These are phyloP conservation scores for Apophysomyces elegans DNA, from an alignment of 371 early-diverging fungal genomes.

Conservation along the genomic window DNA sequence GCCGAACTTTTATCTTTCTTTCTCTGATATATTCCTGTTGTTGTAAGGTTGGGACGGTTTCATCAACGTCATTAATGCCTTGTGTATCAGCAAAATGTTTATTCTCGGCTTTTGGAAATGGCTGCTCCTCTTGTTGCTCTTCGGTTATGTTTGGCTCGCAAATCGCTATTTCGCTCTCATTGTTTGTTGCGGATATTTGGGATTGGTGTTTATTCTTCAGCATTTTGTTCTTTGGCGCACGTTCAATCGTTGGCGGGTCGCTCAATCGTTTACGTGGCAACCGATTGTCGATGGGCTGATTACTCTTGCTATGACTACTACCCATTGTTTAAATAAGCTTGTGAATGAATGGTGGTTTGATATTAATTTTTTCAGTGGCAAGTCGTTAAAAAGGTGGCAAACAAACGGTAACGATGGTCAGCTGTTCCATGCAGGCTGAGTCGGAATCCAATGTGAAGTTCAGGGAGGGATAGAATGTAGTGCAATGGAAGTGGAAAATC, in stretches of 20 bases:
- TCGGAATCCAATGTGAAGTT: constrained; percentile 8
- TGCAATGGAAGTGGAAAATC: constrained; percentile 1
- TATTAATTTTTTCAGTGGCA: not conserved
- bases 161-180: not conserved
- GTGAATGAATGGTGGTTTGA: not conserved
- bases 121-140: not conserved
- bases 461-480: constrained; percentile 7
- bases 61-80: no score
- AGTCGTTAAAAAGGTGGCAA: not conserved
- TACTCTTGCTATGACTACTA: not conserved
- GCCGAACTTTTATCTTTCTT: not conserved
- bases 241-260: not conserved
- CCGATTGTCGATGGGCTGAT: not conserved
- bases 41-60: no score
- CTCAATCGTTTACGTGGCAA: not conserved
- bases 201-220: not conserved
- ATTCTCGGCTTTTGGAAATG: not conserved
- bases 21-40: not conserved
- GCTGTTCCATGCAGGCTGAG: constrained; percentile 11
- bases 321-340: constrained; percentile 6
- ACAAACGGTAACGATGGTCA: not conserved
- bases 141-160: not conserved
- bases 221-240: not conserved
- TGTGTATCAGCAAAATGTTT: not conserved
- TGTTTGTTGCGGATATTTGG: not conserved